Evolutionary conservation across 805 yeast genomes (phyloP), one percentile per base, ranked within the genome.

Genomic region (Starmerella sp.): DNA sequence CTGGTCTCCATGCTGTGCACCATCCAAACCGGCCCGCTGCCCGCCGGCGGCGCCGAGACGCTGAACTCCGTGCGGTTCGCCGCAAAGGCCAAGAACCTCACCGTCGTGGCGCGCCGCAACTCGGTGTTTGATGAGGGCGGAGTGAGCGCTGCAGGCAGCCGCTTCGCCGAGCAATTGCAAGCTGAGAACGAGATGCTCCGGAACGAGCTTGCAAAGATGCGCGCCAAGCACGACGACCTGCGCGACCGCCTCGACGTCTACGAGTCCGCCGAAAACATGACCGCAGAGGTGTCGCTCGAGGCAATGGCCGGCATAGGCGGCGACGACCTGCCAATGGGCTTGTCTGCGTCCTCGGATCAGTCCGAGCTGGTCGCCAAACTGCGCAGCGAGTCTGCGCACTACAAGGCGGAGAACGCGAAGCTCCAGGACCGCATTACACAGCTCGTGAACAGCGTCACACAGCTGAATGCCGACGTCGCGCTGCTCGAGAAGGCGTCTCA

Each of bases 1-100:
- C 75, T 89, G 37, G 89, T 91, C 14, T 80, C 87, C 51, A 83
- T 93, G 5, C 75, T 91, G 30, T 93, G 97, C 67, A 91, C 97
- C 0, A 81, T 91, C 15, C 73, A 72, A 45, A 90, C 86, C 63
- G 70, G 85, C 45, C 80, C 84, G 3, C 69, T 70, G 22, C 75
- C 75, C 28, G 70, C 77, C n/a, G 47, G 57, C 28, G 48, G 49
- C n/a, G 75, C 86, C 0, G 97, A 91, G 66, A 87, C 97, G 0
- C 73, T 82, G 41, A 88, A 87, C 66, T 90, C 97, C 0, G 73
- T 93, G 30, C 71, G 97, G 52, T 93, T 93, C 72, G 97, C 96
- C 0, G 86, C 95, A 0, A 74, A 96, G 57, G 97, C 97, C 1
- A 90, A 89, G 64, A 88, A 91, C 66, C 81, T 93, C 51, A 75